Base-by-base conservation (phyloP, 768 basidiomycete genomes). In the Mycena capillaripes region DNA sequence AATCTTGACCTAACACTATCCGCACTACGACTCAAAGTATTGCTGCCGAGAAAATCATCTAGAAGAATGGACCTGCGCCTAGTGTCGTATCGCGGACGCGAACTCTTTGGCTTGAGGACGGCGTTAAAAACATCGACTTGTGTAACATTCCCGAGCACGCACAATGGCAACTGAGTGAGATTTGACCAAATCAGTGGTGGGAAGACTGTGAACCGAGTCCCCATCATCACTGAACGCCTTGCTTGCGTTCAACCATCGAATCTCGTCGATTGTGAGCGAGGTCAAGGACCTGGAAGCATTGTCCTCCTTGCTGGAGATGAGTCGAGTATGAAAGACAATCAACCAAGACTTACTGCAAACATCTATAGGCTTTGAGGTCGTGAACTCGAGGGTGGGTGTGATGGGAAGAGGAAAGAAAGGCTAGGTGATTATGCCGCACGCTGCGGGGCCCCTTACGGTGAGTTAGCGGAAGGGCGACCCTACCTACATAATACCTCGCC, bases 171-270 rank as follows among this genome's bases (percentile, higher is more conserved):
- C 66, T 29, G 65, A 73, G 42, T 68, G 70, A 65, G 71, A 71
- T 60, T 70, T 71, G 57, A 62, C 63, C 64, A 66, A 73, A 61
- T 74, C 70, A n/a, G 53, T 25, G 34, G 63, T 40, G 25, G 57
- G 61, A n/a, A 71, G 40, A 44, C 66, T 59, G 21, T 60, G 62
- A 44, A 52, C 67, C 23, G 67, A 69, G 67, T 75, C 74, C 23
- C 59, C 72, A 7, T 69, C 57, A 36, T 71, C 70, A 40, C 60
- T 63, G 34, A 77, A 50, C 36, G 70, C 70, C 57, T 78, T 77
- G 48, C 83, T 85, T 30, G 86, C 87, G 57, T 85, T 82, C 23
- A 89, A 81, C 88, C 88, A 89, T 27, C 85, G 80, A 61, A 88
- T 79, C 77, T 88, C 88, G 72, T 88, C 88, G 67, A 82, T 80